These are phyloP conservation scores for Hypoxylon lienhwacheense DNA, from an alignment of 495 filamentous ascomycete species.

Conservation along the genomic window DNA sequence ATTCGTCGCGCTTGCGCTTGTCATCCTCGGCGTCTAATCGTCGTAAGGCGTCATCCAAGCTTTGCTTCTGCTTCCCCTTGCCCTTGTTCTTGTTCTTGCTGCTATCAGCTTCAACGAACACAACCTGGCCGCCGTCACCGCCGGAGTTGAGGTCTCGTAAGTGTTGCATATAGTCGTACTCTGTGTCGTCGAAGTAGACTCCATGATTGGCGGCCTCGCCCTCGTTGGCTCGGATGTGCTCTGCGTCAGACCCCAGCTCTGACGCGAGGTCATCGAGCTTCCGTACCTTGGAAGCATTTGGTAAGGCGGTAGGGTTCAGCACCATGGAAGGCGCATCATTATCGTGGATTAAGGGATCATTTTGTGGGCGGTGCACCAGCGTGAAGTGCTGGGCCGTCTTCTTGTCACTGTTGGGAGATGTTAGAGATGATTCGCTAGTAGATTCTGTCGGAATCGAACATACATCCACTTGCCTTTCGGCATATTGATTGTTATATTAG, in stretches of 20 bases:
- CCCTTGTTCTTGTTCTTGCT: conserved; percentile 59
- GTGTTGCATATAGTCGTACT: conserved; percentile 99
- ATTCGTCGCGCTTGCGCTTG: conserved; percentile 49
- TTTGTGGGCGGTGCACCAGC: conserved; percentile 92
- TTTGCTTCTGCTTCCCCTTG: conserved; percentile 65
- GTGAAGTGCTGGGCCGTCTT: conserved; percentile 88
- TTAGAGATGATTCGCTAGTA: conserved; percentile 3
- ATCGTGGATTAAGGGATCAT: conserved; percentile 95
- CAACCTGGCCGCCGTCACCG: conserved; percentile 54
- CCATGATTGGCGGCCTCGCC: conserved; percentile 95
- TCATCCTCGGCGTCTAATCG: conserved; percentile 61
- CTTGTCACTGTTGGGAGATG: conserved; percentile 71
- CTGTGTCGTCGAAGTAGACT: conserved; percentile 81
- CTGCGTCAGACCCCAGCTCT: conserved; percentile 67
- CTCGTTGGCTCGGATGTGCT: conserved; percentile 77
- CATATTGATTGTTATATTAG: conserved; percentile 57
- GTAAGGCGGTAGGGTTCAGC: conserved; percentile 59
- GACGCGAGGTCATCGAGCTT: conserved; percentile 71
- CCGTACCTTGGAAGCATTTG: conserved; percentile 59
- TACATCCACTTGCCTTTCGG: conserved; percentile 89
- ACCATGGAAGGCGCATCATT: conserved; percentile 78
- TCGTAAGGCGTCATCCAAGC: conserved; percentile 78
- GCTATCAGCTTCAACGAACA: conserved; percentile 73
- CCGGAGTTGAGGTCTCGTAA: conserved; percentile 75
- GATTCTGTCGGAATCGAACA: conserved; percentile 38